Base-by-base conservation (phyloP, 495 filamentous ascomycete genomes). In the Saxophila tyrrhenica region DNA sequence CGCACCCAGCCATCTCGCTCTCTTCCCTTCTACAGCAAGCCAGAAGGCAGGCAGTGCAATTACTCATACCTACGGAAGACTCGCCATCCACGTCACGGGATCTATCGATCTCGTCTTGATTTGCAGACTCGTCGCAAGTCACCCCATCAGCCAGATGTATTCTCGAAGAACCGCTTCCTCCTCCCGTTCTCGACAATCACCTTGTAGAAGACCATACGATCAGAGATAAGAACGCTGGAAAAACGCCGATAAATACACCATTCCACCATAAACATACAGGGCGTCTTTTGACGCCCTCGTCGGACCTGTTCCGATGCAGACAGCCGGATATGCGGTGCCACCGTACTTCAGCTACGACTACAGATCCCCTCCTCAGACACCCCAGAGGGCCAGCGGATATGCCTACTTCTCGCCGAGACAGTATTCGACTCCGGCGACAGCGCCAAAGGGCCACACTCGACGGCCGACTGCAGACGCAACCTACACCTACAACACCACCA, bases 401-500 rank as follows among this genome's bases (percentile, higher is more conserved):
- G 54, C 53, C 39, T 68, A 68, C 62, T 68, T 68, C 64, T 71
- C 67, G 9, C 64, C 68, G 17, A 60, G 67, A 22, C 61, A 69
- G 50, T 59, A 56, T 13, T 51, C 58, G 2, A 56, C 63, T 52
- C 62, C 61, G 8, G 48, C 68, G 53, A 65, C 66, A 48, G 65
- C 65, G 5, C 59, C 67, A 46, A 64, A 67, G 50, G 58, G 60
- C n/a, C 67, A 69, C 52, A 46, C 57, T n/a, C 67, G 67, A 43
- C 60, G 65, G 20, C 58, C 67, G 20, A 68, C 65, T 32, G 64
- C 65, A 16, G 65, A 62, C n/a, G 29, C 61, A 15, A 55, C 58
- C n/a, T 60, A 49, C 57, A 39, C 43, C 19, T 53, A 60, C 45
- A 56, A 51, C 32, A 57, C 51, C 13, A 50, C 59, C 0, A 7